Percentiles rank a stretch among this genome's conserved stretches.
phyloP scores from a whole-genome alignment of 2,329 filamentous ascomycete genomes.

The Pochonia chlamydosporia region DNA sequence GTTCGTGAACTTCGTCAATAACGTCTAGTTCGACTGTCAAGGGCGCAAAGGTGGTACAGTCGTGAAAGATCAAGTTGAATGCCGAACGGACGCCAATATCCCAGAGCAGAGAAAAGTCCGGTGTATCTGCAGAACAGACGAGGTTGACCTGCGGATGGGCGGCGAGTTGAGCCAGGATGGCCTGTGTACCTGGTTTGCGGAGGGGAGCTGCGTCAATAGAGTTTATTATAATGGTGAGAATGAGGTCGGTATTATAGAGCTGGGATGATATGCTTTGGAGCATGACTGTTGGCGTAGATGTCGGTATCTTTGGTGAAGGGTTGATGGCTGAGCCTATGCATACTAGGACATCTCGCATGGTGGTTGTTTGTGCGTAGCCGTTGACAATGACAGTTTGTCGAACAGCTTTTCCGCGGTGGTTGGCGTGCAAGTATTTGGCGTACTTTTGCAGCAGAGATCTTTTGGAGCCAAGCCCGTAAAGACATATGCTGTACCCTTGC shows the following conservation, averaged over 20 bases:
- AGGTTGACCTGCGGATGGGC: conserved; percentile 67
- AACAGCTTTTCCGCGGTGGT: conserved; percentile 21
- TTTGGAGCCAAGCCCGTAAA: conserved; percentile 94
- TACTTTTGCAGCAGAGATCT: conserved; percentile 67
- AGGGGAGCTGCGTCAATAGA: conserved; percentile 78
- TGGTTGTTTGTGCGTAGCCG: conserved; percentile 66
- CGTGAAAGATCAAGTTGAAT: conserved; percentile 86
- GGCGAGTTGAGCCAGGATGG: conserved; percentile 70
- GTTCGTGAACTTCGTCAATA: conserved; percentile 83
- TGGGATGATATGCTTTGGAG: conserved; percentile 59
- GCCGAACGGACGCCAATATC: conserved; percentile 77
- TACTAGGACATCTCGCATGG: conserved; percentile 62
- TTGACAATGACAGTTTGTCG: conserved; percentile 73
- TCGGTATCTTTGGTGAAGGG: conserved; percentile 40
- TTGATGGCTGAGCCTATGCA: conserved; percentile 62
- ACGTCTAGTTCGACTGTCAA: conserved; percentile 71
- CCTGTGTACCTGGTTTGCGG: conserved; percentile 63
- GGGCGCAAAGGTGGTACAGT: conserved; percentile 82
- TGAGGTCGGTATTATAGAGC: conserved; percentile 39
- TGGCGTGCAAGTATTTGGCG: conserved; percentile 58
- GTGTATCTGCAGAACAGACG: conserved; percentile 78
- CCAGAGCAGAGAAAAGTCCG: conserved; percentile 84
- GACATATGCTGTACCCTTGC: conserved; percentile 80
- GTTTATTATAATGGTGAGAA: conserved; percentile 70
- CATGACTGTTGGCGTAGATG: conserved; percentile 63